Evolutionary conservation across 2,329 filamentous ascomycete genomes (phyloP), one percentile per base, ranked within the genome.

Genomic region (Zelopaecilomyces penicillatus): DNA sequence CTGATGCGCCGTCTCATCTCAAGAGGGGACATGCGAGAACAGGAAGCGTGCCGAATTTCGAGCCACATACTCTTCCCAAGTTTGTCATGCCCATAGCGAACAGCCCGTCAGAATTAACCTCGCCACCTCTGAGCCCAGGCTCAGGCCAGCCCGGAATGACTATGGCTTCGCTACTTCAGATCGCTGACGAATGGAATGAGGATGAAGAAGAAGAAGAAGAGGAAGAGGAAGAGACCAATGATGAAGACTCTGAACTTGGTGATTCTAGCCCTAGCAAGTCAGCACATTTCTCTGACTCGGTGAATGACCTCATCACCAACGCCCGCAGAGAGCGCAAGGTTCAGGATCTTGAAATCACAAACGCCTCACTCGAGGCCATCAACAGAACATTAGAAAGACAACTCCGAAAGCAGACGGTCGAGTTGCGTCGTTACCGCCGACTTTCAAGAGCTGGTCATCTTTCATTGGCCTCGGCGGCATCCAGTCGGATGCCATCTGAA

Each of bases 311-410:
- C 5, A 88, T 93, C 8, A 78, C 85, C n/a, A 93, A 88, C 60
- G 93, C 93, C 10, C 80, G 93, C 30, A 79, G 88, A 32, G 93
- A 97, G 64, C 80, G 93, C 49, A 98, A 97, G 68, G 90, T 98
- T 1, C 78, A 97, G 53, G 93, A 98, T 61, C 71, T 98, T 5
- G 88, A 98, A 61, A 98, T 98, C 51, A 95, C 86, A 44, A 98
- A 98, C 58, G 93, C 88, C 1, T 96, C 90, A 1, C 75, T 98
- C 3, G 78, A 95, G 45, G 93, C 93, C 35, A 97, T 98, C 66
- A 98, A 98, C 60, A 78, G 90, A 43, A 93, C 89, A 0, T 69
- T 98, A 0, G 93, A 98, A 66, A 80, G 88, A 27, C 88, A 97
- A 60, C 75, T 98, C 56, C 81, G 89, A 28, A 95, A 95, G 60